Conservation (phyloP, 495 filamentous ascomycete species). For the Aspergillus bertholletiae region DNA sequence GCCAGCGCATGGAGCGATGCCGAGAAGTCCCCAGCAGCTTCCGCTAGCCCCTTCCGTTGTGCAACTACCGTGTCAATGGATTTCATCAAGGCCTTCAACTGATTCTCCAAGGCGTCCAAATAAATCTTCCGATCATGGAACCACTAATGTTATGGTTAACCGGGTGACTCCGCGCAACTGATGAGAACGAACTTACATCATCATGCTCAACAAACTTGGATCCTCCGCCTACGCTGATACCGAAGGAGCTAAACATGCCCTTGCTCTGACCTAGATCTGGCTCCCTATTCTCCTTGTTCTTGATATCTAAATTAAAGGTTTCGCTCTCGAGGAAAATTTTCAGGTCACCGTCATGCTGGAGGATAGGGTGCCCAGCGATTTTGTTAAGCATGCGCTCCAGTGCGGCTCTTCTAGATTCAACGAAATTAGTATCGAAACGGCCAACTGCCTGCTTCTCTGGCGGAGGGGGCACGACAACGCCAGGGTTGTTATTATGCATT, state of each 20-base stretch:
- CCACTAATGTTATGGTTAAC: slow-evolving; percentile 56
- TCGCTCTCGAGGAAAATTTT: slow-evolving; percentile 98
- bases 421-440: slow-evolving; percentile 94
- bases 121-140: slow-evolving; percentile 96
- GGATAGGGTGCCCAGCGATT: slow-evolving; percentile 80
- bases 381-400: slow-evolving; percentile 97
- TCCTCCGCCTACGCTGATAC: slow-evolving; percentile 67
- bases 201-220: slow-evolving; percentile 96
- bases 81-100: slow-evolving; percentile 90
- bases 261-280: slow-evolving; percentile 85
- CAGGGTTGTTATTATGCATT: slow-evolving; percentile 89
- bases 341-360: slow-evolving; percentile 89
- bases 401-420: slow-evolving; percentile 84
- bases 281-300: slow-evolving; percentile 93
- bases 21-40: slow-evolving; percentile 90
- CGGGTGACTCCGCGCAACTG: background rate
- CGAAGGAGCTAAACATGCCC: slow-evolving; percentile 83
- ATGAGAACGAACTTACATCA: slow-evolving; percentile 61
- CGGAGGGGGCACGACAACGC: slow-evolving; percentile 90
- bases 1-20: slow-evolving; percentile 85
- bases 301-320: slow-evolving; percentile 90
- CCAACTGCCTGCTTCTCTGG: slow-evolving; percentile 98
- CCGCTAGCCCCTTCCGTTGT: slow-evolving; percentile 87
- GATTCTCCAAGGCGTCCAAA: slow-evolving; percentile 89
- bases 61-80: slow-evolving; percentile 87